Evolutionary conservation across 352 stramenopile genomes (phyloP).

Genomic region (Phytophthora idaei): DNA sequence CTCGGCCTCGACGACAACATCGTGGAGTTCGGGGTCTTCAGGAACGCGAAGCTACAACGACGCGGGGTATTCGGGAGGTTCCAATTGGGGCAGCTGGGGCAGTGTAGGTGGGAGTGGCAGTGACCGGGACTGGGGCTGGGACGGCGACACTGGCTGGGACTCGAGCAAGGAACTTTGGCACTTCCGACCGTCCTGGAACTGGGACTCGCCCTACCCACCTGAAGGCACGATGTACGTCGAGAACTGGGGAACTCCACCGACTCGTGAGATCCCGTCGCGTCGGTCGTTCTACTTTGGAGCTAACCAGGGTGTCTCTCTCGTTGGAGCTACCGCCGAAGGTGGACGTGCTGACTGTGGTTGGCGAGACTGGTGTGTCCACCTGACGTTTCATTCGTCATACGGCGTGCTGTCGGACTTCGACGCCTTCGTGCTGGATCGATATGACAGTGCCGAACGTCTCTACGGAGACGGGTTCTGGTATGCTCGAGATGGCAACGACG

Average conservation of each 20-base stretch:
- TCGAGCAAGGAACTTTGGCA: constrained; percentile 20
- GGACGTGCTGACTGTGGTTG: constrained; percentile 12
- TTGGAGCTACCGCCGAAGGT: constrained; percentile 14
- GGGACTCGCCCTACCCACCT: constrained; percentile 31
- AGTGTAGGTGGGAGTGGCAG: constrained; percentile 23
- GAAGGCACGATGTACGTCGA: constrained; percentile 28
- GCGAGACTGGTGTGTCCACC: constrained; percentile 30
- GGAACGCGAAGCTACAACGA: constrained; percentile 9
- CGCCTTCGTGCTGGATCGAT: constrained; percentile 54
- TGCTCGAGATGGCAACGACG: constrained; percentile 4
- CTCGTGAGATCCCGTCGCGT: constrained; percentile 15
- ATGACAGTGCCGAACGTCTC: constrained; percentile 24
- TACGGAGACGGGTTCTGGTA: constrained; percentile 12
- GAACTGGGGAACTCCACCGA: constrained; percentile 23
- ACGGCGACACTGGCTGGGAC: constrained; percentile 14
- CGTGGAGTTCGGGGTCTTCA: constrained; percentile 5
- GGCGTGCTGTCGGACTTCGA: constrained; percentile 56
- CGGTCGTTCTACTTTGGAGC: constrained; percentile 22
- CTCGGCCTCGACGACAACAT: constrained; percentile 1
- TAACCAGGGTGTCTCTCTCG: constrained; percentile 13
- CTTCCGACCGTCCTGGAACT: constrained; percentile 28
- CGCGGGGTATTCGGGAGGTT: constrained; percentile 7
- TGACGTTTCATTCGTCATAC: constrained; percentile 54
- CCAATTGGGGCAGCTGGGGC: constrained; percentile 9
- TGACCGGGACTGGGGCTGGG: constrained; percentile 19